Evolutionary conservation across 208 protist genomes (phyloP), one percentile per base, ranked within the genome.

Genomic region (Wallacemonas sp.): DNA sequence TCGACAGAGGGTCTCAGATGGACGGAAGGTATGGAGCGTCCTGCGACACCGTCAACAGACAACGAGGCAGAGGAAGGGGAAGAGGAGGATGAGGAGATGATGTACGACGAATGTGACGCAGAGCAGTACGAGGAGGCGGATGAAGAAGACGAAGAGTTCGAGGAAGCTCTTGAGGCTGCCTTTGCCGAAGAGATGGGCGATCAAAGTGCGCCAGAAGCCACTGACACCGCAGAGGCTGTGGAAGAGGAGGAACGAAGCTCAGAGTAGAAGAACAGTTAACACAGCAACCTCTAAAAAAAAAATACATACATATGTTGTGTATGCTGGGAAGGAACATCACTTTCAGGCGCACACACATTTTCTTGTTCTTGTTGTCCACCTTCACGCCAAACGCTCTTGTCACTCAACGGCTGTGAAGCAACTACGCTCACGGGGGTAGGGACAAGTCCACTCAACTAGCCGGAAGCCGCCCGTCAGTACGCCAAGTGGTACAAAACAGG

Each of bases 1-100:
- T 46, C 37, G 9, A 67, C 58, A 15, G 71, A 73, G 44, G 71
- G 71, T 0, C 55, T 82, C 33, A 65, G 42, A 26, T 65, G 48
- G 32, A 61, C 54, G n/a, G 34, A 36, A 27, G 50, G n/a, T 17
- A 53, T 53, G 45, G 45, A 33, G 45, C 45, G 45, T 6, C 45
- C 45, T 5, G 6, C 45, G 9, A 53, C 45, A 17, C 45, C 45
- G 24, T 22, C 21, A 4, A 8, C 45, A 8, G 41, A 46, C 45
- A 8, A 24, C 24, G 45, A 26, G 17, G 24, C 26, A 8, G 45
- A 53, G 8, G 45, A 53, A 53, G 45, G 5, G 45, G 10, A 30
- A 3, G 45, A 46, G 41, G 41, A 46, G 41, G 10, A 46, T 12
- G 41, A 21, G 19, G 41, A 46, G n/a, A 22, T 24, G n/a, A 22